phyloP scores from a whole-genome alignment of 768 basidiomycete species.

The Panaeolus papilionaceus region DNA sequence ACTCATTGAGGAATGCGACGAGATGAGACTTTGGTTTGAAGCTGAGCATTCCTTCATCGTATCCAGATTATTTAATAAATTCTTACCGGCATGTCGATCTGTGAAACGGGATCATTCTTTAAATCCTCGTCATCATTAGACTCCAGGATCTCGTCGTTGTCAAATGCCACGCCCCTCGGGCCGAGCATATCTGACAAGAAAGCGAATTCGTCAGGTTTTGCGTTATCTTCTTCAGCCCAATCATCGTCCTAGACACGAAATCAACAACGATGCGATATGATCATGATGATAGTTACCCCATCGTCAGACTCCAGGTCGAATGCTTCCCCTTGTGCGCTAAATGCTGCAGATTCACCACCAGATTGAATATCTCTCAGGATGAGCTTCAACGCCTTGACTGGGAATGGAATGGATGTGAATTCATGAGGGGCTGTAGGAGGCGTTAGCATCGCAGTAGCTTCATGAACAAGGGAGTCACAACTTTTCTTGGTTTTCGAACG shows the following conservation, averaged over 20 bases:
- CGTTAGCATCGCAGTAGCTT: constrained; percentile 50
- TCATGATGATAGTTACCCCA: constrained; percentile 49
- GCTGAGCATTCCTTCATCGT: background rate
- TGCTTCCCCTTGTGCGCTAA: constrained; percentile 58
- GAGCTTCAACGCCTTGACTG: constrained; percentile 90
- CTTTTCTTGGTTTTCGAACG: constrained; percentile 88
- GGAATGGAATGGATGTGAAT: constrained; percentile 88
- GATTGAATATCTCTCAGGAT: constrained; percentile 84
- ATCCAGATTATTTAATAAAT: background rate
- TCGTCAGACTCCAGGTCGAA: constrained; percentile 78
- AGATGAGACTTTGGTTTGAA: constrained; percentile 62
- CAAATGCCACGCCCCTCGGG: constrained; percentile 72
- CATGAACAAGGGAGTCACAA: constrained; percentile 40
- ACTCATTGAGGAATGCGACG: constrained; percentile 72
- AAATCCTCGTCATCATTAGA: constrained; percentile 88
- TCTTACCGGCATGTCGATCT: constrained; percentile 78
- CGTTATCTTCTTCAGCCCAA: constrained; percentile 91
- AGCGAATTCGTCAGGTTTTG: constrained; percentile 79
- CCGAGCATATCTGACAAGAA: constrained; percentile 87
- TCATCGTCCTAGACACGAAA: constrained; percentile 69
- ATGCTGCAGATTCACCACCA: constrained; percentile 74
- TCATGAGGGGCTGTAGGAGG: constrained; percentile 75
- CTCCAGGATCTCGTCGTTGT: constrained; percentile 78
- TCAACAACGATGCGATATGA: background rate
- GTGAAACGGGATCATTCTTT: constrained; percentile 82